phyloP scores from a whole-genome alignment of 169 alveolate species.

The Eimeria necatrix region DNA sequence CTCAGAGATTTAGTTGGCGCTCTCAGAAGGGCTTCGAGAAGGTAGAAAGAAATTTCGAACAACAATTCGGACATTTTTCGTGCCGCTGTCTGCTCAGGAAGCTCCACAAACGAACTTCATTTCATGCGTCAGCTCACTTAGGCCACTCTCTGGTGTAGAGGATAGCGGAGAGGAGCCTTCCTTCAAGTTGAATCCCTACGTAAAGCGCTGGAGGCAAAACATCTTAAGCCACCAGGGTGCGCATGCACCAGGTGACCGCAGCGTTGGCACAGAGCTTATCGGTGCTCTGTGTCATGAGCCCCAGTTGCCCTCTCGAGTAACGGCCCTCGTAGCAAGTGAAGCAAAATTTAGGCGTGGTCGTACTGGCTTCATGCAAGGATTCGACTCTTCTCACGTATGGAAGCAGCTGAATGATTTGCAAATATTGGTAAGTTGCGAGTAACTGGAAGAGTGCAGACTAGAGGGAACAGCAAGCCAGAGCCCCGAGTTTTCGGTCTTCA shows the following conservation, averaged over 20 bases:
- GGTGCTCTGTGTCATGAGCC: slow-evolving; percentile 20
- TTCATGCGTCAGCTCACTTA: slow-evolving; percentile 52
- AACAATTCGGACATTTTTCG: too few relatives aligned
- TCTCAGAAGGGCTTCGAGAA: too few relatives aligned
- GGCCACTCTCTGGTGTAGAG: slow-evolving; percentile 21
- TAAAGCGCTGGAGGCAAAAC: slow-evolving; percentile 47
- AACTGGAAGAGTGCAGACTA: neutral
- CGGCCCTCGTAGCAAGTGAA: slow-evolving; percentile 10
- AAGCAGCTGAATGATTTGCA: slow-evolving; percentile 61
- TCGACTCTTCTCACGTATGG: slow-evolving; percentile 60
- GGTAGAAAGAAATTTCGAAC: too few relatives aligned
- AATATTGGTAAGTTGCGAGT: slow-evolving; percentile 23
- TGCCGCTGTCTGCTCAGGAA: slow-evolving; percentile 9
- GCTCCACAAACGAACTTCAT: slow-evolving; percentile 56
- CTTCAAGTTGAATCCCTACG: slow-evolving; percentile 15
- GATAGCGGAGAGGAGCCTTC: neutral
- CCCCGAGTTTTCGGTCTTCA: neutral
- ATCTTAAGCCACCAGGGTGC: neutral
- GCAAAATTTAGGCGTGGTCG: neutral
- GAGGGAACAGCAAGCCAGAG: neutral
- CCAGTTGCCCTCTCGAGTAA: slow-evolving; percentile 21
- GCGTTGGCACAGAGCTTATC: neutral
- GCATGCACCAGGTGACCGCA: neutral
- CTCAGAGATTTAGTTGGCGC: too few relatives aligned
- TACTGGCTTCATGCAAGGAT: neutral